Conservation (phyloP, 768 basidiomycete genomes). For the Mycena galericulata region DNA sequence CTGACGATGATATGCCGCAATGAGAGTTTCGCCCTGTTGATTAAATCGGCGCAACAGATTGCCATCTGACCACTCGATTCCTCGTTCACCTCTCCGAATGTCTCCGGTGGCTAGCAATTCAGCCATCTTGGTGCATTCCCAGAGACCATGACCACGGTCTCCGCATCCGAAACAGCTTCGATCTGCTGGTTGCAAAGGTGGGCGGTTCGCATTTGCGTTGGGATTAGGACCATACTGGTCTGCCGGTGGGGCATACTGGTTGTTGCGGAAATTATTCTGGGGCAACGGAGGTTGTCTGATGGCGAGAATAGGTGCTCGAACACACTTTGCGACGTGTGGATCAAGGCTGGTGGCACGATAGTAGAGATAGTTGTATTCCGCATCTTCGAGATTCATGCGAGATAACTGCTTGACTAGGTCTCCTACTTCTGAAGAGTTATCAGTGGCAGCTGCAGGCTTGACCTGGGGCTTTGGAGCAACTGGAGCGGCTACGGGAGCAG, state of each 20-base stretch:
- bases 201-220: background rate
- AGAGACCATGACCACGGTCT: no score
- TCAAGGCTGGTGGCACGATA: constrained; percentile 11
- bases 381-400: constrained; percentile 3
- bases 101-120: constrained; percentile 5
- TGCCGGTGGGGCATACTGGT: constrained; percentile 5
- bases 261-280: constrained; percentile 13
- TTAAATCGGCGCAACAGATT: background rate
- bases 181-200: background rate
- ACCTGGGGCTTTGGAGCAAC: no score
- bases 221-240: no score
- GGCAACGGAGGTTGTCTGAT: background rate
- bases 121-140: background rate
- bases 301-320: background rate
- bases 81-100: background rate
- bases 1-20: background rate
- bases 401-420: no score
- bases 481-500: no score
- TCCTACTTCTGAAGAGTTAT: constrained; percentile 7
- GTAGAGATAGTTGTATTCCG: constrained; percentile 15
- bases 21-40: background rate
- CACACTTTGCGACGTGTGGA: constrained; percentile 13
- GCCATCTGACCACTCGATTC: constrained; percentile 6
- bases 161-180: background rate
- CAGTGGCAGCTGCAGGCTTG: background rate